Base-by-base conservation (phyloP, 352 stramenopile genomes). In the Phytophthora parvispora region DNA sequence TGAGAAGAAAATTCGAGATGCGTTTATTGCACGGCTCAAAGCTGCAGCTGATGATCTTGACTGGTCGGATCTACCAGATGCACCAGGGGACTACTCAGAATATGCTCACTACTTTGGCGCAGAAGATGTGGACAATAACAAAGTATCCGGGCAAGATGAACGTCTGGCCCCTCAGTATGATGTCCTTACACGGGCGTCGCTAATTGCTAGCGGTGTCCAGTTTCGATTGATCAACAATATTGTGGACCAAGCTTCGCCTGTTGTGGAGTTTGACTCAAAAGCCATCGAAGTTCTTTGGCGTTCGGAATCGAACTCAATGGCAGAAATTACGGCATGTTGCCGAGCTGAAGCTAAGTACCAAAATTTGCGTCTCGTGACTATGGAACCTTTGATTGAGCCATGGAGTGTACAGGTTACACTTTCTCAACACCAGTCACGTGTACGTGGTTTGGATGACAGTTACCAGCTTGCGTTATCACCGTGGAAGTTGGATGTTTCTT, bases 161-260 rank as follows among this genome's bases (percentile, higher is more conserved):
- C 25, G 64, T 5, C 38, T 24, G 45, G 36, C 16, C 24, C 28
- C 42, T 43, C 54, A 69, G 10, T 48, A 64, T 48, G 47, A 86
- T 74, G 29, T 74, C 47, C 64, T 78, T 51, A 78, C 50, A 18
- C 50, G 69, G 16, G 75, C 67, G 13, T 83, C 70, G 6, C 28
- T 91, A 15, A 34, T 77, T 31, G 54, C 82, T 29, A 74, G 62
- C 31, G 77, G 76, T 6, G 18, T 92, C 50, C 79, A 89, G 29
- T 92, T 96, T 34, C 75, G 78, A 7, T 52, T 96, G 73, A 90
- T 96, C 58, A 93, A 96, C 66, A 94, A 94, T 48, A 88, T 96
- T 24, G 88, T 90, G 5, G 85, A 90, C 22, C 86, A 96, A 61
- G 85, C 90, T 43, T 94, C 85, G 18, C 86, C 88, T 20, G 88